Evolutionary conservation across 179 eudicot genomes (phyloP).

Genomic region (Heliamphora pulchella): DNA sequence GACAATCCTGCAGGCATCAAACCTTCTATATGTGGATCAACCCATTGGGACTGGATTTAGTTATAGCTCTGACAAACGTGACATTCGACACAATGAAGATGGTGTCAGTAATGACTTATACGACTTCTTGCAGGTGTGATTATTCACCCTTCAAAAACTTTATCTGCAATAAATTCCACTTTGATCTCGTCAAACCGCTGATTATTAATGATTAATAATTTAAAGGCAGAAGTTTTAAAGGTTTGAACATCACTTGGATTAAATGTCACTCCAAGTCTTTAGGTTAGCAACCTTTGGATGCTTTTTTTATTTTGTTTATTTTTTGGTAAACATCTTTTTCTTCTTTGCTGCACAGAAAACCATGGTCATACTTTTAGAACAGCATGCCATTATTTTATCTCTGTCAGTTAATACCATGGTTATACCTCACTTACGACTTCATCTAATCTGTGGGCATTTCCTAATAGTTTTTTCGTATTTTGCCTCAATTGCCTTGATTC

Average conservation of each 20-base stretch:
- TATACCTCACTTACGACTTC: no score
- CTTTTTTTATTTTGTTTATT: not conserved
- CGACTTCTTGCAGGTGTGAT: slow-evolving; percentile 63
- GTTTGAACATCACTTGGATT: not conserved
- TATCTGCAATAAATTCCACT: not conserved
- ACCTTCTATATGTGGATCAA: slow-evolving; percentile 64
- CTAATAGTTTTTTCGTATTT: not conserved
- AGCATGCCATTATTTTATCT: no score
- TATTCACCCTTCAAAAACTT: not conserved
- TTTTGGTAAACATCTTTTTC: not conserved
- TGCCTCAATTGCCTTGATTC: not conserved
- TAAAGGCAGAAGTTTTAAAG: not conserved
- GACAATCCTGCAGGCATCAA: slow-evolving; percentile 46
- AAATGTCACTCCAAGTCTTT: not conserved
- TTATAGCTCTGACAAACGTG: slow-evolving; percentile 55
- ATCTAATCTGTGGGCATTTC: not conserved
- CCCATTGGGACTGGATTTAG: slow-evolving; percentile 85
- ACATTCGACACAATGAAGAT: slow-evolving; percentile 52
- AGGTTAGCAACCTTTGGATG: not conserved
- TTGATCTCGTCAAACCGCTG: not conserved
- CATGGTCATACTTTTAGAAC: no score
- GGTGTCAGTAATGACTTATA: slow-evolving; percentile 71
- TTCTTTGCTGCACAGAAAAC: no score
- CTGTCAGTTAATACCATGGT: no score
- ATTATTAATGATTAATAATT: not conserved